Conservation (phyloP, 2,329 filamentous ascomycete genomes). For the Pseudocercospora cruenta region DNA sequence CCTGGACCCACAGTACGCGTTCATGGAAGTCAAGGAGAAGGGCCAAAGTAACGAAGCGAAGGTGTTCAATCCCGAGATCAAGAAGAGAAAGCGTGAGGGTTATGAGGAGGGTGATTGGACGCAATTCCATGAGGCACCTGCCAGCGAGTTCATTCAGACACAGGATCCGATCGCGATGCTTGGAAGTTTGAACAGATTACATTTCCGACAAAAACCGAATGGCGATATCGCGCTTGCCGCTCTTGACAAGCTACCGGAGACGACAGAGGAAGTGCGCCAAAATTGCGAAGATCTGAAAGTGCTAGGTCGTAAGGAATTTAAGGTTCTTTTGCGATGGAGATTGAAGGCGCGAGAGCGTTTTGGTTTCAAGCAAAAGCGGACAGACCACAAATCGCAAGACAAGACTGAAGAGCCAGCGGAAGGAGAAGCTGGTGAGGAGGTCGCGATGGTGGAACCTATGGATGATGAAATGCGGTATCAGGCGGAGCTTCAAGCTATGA, state of each 20-base stretch:
- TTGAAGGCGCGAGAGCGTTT: conserved; percentile 88
- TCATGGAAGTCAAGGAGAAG: conserved; percentile 84
- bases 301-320: conserved; percentile 91
- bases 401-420: conserved; percentile 44
- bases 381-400: conserved; percentile 33
- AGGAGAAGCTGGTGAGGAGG: conserved; percentile 58
- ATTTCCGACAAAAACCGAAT: conserved; percentile 76
- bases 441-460: conserved; percentile 84
- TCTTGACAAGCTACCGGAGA: conserved; percentile 82
- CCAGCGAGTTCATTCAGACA: conserved; percentile 92
- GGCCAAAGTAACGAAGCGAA: conserved; percentile 96
- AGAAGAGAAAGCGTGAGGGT: conserved; percentile 96
- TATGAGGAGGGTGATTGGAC: conserved; percentile 96
- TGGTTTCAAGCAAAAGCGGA: conserved; percentile 77
- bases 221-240: conserved; percentile 83
- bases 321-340: conserved; percentile 84
- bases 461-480: conserved; percentile 92
- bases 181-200: conserved; percentile 80
- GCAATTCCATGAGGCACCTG: conserved; percentile 85
- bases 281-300: conserved; percentile 87
- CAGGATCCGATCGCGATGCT: conserved; percentile 91
- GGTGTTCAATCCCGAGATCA: conserved; percentile 95
- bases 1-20: conserved; percentile 84
- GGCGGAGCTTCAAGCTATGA: conserved; percentile 79
- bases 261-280: conserved; percentile 76